phyloP scores from a whole-genome alignment of 306 rosid species.

The Quercus agrifolia region DNA sequence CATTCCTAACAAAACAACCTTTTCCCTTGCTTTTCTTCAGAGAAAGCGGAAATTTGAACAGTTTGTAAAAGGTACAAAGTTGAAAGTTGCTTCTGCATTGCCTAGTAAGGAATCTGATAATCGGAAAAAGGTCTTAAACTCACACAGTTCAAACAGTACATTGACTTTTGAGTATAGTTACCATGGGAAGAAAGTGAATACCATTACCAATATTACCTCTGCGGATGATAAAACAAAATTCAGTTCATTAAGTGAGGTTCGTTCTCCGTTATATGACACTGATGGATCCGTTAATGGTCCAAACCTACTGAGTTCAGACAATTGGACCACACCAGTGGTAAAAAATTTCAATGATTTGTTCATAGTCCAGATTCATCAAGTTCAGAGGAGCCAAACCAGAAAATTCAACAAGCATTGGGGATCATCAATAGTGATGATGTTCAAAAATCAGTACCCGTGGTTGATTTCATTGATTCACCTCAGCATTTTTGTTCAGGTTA shows the following conservation, averaged over 20 bases:
- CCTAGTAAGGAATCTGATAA: background rate
- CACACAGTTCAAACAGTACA: slow-evolving; percentile 3
- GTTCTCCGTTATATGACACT: background rate
- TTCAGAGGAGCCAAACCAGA: background rate
- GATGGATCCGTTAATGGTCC: slow-evolving; percentile 3
- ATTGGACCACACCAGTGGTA: background rate
- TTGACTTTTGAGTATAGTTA: slow-evolving; percentile 6
- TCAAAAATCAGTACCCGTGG: background rate
- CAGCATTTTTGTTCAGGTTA: background rate
- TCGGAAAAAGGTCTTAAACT: background rate
- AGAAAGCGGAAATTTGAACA: slow-evolving; percentile 20
- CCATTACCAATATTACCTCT: slow-evolving; percentile 7
- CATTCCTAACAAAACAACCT: background rate
- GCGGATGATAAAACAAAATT: slow-evolving; percentile 6
- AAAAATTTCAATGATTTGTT: background rate
- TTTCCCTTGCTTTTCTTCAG: background rate
- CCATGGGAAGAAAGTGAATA: background rate
- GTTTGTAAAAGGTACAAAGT: slow-evolving; percentile 1
- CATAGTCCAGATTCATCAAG: background rate
- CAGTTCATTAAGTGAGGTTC: background rate
- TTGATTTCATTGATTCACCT: background rate
- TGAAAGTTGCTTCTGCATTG: background rate
- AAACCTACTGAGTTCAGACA: slow-evolving; percentile 2
- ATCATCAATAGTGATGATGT: background rate
- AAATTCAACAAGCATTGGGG: background rate